Conservation (phyloP, 108 stramenopile species). For the Licmophora abbreviata region DNA sequence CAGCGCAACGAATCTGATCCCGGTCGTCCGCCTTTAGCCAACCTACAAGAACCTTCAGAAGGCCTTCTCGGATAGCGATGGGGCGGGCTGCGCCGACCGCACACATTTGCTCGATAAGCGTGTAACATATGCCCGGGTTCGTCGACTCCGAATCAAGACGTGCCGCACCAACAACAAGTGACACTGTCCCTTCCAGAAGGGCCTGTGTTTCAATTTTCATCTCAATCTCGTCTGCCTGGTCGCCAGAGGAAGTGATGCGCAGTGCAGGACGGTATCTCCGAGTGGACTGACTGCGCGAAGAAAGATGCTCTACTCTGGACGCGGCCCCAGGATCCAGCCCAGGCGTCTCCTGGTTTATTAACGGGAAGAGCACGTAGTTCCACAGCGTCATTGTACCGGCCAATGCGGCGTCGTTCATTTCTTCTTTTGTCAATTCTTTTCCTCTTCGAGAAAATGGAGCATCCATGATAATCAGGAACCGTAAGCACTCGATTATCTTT, state of each 20-base stretch:
- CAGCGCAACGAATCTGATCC: slow-evolving; percentile 33
- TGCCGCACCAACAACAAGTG: slow-evolving; percentile 35
- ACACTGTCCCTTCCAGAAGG: slow-evolving; percentile 38
- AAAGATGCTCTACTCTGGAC: slow-evolving; percentile 6
- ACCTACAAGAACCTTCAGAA: slow-evolving; percentile 33
- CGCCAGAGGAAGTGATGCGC: slow-evolving; percentile 6
- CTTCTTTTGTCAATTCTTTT: slow-evolving; percentile 22
- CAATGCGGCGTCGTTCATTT: slow-evolving; percentile 32
- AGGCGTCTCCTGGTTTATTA: slow-evolving; percentile 32
- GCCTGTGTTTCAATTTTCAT: slow-evolving; percentile 35
- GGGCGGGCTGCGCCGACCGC: slow-evolving; percentile 37
- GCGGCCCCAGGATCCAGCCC: slow-evolving; percentile 13
- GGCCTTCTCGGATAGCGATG: slow-evolving; percentile 52
- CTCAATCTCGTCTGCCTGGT: slow-evolving; percentile 23
- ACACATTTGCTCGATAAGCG: slow-evolving; percentile 50
- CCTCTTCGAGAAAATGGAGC: slow-evolving; percentile 14
- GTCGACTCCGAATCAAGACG: neutral
- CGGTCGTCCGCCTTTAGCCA: slow-evolving; percentile 42
- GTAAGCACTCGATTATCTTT: slow-evolving; percentile 45
- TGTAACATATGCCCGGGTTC: slow-evolving; percentile 1
- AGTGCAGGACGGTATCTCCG: slow-evolving; percentile 1
- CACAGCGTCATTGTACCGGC: slow-evolving; percentile 37
- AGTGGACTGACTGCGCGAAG: neutral
- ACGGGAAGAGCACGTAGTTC: too few species aligned
- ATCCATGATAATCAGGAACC: slow-evolving; percentile 22